These are phyloP conservation scores for Thymus quinquecostatus DNA, from an alignment of 257 asterid species.

Conservation along the genomic window DNA sequence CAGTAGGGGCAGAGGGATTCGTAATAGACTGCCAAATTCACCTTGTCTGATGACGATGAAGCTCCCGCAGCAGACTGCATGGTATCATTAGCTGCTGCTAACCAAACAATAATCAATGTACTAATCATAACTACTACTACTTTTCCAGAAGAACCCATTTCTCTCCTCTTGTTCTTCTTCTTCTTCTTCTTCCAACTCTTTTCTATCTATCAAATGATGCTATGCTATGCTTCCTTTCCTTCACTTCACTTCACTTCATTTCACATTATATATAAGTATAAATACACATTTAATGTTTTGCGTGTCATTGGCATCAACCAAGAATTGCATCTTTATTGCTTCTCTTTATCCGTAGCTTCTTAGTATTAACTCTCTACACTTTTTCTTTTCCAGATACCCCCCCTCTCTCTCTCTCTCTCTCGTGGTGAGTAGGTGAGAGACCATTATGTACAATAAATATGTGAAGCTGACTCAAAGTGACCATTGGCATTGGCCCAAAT, in stretches of 20 bases:
- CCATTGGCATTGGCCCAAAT: too few relatives aligned
- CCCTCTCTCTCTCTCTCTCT: conserved; percentile 1
- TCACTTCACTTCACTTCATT: neutral
- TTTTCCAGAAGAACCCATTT: conserved; percentile 49
- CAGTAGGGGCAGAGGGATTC: conserved; percentile 92
- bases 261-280: too few relatives aligned
- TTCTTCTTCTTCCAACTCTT: neutral
- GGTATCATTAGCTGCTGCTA: conserved; percentile 25
- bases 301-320: conserved; percentile 33
- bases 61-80: neutral
- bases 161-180: neutral
- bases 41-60: conserved; percentile 21
- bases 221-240: neutral
- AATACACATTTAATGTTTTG: conserved; percentile 23
- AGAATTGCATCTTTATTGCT: conserved; percentile 22
- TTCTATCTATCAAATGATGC: neutral
- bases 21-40: conserved; percentile 61
- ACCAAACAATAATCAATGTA: conserved; percentile 24
- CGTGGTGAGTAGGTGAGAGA: conserved; percentile 22
- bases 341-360: conserved; percentile 36
- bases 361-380: conserved; percentile 27
- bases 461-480: too few relatives aligned
- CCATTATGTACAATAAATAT: conserved; percentile 6
- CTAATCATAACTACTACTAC: neutral
- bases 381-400: conserved; percentile 28